Evolutionary conservation across 768 basidiomycete genomes (phyloP), one percentile per base, ranked within the genome.

Genomic region (Mycena haematopus): DNA sequence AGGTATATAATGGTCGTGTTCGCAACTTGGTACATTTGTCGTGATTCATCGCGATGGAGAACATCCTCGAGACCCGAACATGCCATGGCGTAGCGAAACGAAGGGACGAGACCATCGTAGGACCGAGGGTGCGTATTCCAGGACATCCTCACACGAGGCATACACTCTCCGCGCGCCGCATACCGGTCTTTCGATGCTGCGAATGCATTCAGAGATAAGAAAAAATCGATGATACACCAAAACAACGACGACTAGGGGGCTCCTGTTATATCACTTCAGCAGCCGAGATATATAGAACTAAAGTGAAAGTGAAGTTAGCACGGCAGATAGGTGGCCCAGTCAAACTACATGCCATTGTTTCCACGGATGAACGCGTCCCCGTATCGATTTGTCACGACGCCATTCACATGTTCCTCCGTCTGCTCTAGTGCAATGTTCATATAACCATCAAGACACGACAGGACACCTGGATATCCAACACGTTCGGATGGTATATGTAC

Each of bases 381-480:
- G 69, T 96, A 98, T 62, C 82, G 84, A 72, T 96, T 96, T 77
- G 92, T 96, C 52, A 92, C 83, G n/a, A 76, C 70, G 4, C 95
- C 95, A 65, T 92, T 89, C 11, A 96, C 93, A 74, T 95, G 88
- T 76, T 99, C 97, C 77, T 96, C 95, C 3, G 96, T 97, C 75
- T 97, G 93, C 77, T 99, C 97, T 36, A 99, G 78, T 14, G 95
- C 97, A 52, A 99, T 96, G 77, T 99, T 99, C 96, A 99, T 99
- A 76, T 97, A 99, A 0, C 96, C 96, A 76, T 99, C 97, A 24
- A 99, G 83, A 71, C 97, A 99, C 3, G 94, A 96, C 15, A 99
- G 78, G 3, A 95, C 83, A 21, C 96, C 96, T 99, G 36, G 29
- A 31, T 31, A 31, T n/a, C 29, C 29, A 31, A 31, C 29, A 31